Percentiles rank a stretch among this genome's conserved stretches.
Evolutionary conservation across 176 grass and related monocot species (phyloP).

Genomic region (Rhynchospora tenuis): DNA sequence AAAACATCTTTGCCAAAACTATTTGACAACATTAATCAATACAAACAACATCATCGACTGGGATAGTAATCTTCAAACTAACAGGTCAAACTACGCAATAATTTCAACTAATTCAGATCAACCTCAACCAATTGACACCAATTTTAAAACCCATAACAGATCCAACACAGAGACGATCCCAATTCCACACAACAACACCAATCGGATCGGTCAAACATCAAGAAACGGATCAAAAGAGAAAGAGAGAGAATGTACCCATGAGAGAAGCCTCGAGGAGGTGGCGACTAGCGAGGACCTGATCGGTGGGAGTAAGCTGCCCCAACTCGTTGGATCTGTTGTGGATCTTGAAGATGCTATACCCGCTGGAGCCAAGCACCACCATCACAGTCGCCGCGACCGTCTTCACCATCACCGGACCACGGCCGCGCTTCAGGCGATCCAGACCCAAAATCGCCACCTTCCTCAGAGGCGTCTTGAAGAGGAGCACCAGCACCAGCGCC

Average conservation of each 20-base stretch:
- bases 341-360: slow-evolving; percentile 76
- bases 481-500: slow-evolving; percentile 39
- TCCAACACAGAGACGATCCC: background rate
- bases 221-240: background rate
- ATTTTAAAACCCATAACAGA: background rate
- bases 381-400: slow-evolving; percentile 62
- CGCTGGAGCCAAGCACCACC: slow-evolving; percentile 48
- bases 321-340: slow-evolving; percentile 30
- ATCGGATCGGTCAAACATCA: background rate
- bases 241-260: slow-evolving; percentile 46
- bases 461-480: slow-evolving; percentile 85
- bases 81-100: background rate
- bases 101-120: background rate
- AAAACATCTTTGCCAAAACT: background rate
- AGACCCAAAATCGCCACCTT: slow-evolving; percentile 48
- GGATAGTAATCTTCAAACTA: background rate
- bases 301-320: slow-evolving; percentile 58
- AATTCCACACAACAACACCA: background rate
- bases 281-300: slow-evolving; percentile 80
- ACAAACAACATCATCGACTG: background rate
- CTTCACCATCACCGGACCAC: slow-evolving; percentile 60
- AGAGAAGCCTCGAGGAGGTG: slow-evolving; percentile 79
- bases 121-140: background rate
- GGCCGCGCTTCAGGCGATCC: slow-evolving; percentile 81
- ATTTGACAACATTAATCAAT: background rate